Base-by-base conservation (phyloP, 1,284 basidiomycete species). In the Neotropicomus parvogracilis region DNA sequence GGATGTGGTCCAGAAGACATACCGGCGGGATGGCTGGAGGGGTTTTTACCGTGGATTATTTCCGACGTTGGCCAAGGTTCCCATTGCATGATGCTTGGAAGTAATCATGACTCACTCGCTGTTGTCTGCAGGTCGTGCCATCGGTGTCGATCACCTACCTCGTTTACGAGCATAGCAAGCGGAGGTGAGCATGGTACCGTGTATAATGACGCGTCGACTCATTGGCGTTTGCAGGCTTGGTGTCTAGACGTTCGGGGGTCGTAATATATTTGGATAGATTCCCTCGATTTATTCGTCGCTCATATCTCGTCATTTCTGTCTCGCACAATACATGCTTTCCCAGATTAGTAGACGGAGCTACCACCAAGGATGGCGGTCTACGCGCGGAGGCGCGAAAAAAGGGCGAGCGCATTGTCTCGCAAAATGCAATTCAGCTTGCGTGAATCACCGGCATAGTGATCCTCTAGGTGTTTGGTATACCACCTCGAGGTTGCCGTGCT, bases 11-110 rank as follows among this genome's bases (percentile, higher is more conserved):
- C 67, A 74, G 37, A 87, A 86, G 65, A 98, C 95, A 17, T 89
- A 89, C 67, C 74, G 77, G 40, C 78, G 81, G 17, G 95, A 98
- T 65, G 95, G 95, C 0, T 90, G 92, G 85, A 78, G 85, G 54
- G 95, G 95, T 3, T 92, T 99, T 68, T 99, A 99, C 71, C 85
- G 94, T 39, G 95, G 95, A 31, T 70, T 95, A 55, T 79, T 92
- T 48, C 93, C 92, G 29, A 93, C 91, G 39, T 75, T 97, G 57
- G 91, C 94, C 38, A 98, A 97, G 80, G 88, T 84, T 47, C 27
- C 4, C 32, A 29, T 29, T 49, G 26, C 50, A 26, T 37, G 4
- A 17, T 31, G 28, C 48, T 3, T 21, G 24, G 24, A 21, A 32
- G 44, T 41, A 28, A 21, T 7, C 9, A 40, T 57, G 42, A 53